These are phyloP conservation scores for Monosporozyma yasuniensis DNA, from an alignment of 805 yeast species.

Conservation along the genomic window DNA sequence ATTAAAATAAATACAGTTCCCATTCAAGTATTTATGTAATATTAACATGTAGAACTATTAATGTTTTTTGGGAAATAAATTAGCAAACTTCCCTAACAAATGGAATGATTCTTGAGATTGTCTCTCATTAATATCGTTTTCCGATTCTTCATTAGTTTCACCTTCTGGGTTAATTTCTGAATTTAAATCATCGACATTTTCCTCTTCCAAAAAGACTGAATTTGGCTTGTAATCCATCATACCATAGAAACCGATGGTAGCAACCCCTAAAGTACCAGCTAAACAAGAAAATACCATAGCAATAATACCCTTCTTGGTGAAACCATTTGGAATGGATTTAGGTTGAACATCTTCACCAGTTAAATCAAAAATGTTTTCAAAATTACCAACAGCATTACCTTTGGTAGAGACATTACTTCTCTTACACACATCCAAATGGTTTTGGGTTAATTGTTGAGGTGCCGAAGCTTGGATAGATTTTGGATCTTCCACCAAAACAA, in stretches of 20 bases:
- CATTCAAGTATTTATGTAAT: too few species aligned
- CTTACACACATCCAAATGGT: conserved; percentile 53
- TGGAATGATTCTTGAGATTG: conserved; percentile 1
- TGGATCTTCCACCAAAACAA: conserved; percentile 80
- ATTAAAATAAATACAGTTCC: not conserved
- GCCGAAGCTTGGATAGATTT: conserved; percentile 44
- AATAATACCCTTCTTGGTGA: conserved; percentile 91
- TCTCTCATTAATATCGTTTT: not conserved
- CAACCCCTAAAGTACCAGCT: conserved; percentile 77
- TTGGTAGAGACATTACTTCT: conserved; percentile 40
- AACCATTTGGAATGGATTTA: conserved; percentile 67
- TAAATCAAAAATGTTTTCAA: conserved; percentile 53
- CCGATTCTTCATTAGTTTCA: not conserved
- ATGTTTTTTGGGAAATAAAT: not conserved
- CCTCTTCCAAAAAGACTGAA: not conserved
- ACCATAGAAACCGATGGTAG: conserved; percentile 74
- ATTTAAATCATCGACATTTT: not conserved
- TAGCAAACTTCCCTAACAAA: not conserved
- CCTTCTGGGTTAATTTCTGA: not conserved
- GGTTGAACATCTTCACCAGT: conserved; percentile 67
- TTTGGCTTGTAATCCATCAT: conserved; percentile 45
- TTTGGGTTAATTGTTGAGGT: conserved; percentile 51
- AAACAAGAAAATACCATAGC: conserved; percentile 87
- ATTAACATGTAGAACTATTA: not conserved
- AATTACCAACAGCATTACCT: conserved; percentile 90